phyloP scores from a whole-genome alignment of 2,329 filamentous ascomycete genomes.

The Aspergillus tubingensis region DNA sequence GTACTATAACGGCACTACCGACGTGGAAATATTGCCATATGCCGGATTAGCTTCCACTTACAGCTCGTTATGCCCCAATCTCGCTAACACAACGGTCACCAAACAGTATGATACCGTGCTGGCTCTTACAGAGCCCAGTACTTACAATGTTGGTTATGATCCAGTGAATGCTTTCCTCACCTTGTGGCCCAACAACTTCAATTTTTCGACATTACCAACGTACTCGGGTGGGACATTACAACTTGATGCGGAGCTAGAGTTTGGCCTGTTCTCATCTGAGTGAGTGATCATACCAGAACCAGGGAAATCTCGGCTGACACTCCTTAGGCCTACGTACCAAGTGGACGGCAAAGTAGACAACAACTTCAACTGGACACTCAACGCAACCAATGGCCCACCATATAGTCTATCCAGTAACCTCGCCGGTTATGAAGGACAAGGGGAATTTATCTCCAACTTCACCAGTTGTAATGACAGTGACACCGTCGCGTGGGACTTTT shows the following conservation, averaged over 20 bases:
- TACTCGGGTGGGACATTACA: too few species aligned
- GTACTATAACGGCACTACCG: constrained; percentile 5
- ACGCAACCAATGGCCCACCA: neutral
- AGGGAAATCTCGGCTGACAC: neutral
- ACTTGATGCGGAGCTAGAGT: too few species aligned
- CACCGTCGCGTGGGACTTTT: neutral
- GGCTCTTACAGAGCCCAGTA: neutral
- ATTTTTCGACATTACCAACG: neutral
- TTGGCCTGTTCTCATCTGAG: neutral
- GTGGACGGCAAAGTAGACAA: neutral
- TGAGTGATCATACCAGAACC: neutral
- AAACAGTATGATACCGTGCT: neutral
- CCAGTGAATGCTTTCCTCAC: neutral
- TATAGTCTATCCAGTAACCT: neutral
- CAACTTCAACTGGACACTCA: neutral
- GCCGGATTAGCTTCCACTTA: too few species aligned
- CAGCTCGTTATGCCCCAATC: neutral
- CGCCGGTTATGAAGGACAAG: neutral
- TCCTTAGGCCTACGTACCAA: neutral
- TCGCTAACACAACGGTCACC: neutral
- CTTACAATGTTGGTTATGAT: neutral
- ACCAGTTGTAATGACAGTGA: neutral
- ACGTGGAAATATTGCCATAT: neutral
- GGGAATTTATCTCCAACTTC: neutral
- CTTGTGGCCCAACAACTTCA: neutral